These are phyloP conservation scores for Aegilops tauschii DNA, from an alignment of 176 grass and related monocot species.

Conservation along the genomic window DNA sequence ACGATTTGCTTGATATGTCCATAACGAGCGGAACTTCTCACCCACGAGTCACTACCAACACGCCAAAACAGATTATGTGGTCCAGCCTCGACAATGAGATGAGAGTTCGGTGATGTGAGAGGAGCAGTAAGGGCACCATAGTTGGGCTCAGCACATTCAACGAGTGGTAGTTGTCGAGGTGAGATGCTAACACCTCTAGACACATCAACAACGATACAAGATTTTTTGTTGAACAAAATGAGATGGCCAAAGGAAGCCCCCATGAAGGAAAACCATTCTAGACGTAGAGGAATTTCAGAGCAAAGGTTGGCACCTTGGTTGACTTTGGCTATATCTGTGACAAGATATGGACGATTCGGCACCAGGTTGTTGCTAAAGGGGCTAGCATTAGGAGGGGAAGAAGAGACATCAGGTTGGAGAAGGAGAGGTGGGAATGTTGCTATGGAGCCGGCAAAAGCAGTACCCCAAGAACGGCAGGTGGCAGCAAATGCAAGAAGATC, in stretches of 20 bases:
- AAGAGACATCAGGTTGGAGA: background rate
- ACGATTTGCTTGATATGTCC: background rate
- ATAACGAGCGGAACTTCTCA: background rate
- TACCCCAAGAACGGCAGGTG: background rate
- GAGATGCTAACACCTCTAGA: background rate
- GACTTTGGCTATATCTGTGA: background rate
- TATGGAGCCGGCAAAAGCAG: background rate
- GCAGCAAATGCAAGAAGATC: background rate
- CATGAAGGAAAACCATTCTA: background rate
- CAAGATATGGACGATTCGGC: background rate
- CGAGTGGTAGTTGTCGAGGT: background rate
- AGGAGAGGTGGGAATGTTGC: background rate
- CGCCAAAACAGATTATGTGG: background rate
- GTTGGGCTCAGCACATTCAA: background rate
- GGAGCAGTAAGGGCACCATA: background rate
- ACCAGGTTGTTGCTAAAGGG: background rate
- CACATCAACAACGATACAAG: background rate
- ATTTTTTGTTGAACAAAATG: background rate
- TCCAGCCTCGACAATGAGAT: background rate
- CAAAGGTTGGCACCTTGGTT: background rate
- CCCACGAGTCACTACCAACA: background rate
- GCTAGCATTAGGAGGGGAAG: background rate
- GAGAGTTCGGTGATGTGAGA: background rate
- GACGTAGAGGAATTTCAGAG: background rate
- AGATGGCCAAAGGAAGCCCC: background rate